phyloP scores from a whole-genome alignment of 1,284 basidiomycete species.

The Entoloma clypeatum region DNA sequence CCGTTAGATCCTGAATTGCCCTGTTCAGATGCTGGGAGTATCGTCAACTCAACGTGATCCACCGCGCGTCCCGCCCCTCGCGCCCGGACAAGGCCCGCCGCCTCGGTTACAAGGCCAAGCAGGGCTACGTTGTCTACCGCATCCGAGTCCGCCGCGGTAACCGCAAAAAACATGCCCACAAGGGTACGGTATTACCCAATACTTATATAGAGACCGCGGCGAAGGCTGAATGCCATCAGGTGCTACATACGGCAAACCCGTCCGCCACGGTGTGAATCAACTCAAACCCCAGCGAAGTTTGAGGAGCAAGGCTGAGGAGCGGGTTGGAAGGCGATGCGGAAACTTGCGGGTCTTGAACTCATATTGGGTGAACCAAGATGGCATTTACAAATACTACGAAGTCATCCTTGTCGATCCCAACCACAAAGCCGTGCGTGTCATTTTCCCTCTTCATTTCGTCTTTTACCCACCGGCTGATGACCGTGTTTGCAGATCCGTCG shows the following conservation, averaged over 20 bases:
- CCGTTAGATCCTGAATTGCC: conserved; percentile 4
- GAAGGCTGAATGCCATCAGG: conserved; percentile 42
- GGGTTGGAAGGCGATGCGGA: conserved; percentile 94
- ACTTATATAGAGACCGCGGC: no score
- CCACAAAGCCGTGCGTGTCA: conserved; percentile 79
- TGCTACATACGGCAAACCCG: conserved; percentile 99
- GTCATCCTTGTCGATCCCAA: conserved; percentile 96
- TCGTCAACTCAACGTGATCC: conserved; percentile 96
- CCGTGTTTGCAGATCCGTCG: conserved; percentile 69
- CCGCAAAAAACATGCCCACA: conserved; percentile 98
- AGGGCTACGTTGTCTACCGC: conserved; percentile 98
- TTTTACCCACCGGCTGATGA: conserved; percentile 8
- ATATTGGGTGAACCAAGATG: conserved; percentile 99
- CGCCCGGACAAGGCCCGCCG: conserved; percentile 99
- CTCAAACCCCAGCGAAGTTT: conserved; percentile 97
- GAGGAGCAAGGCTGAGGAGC: conserved; percentile 94
- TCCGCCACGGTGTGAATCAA: conserved; percentile 99
- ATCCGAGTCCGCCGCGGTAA: conserved; percentile 97
- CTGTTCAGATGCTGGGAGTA: conserved; percentile 96
- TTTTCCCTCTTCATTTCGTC: conserved; percentile 1
- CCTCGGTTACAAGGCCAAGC: conserved; percentile 99
- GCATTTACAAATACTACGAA: conserved; percentile 99
- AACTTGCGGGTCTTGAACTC: conserved; percentile 97
- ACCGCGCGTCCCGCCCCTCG: conserved; percentile 96
- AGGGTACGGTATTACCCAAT: conserved; percentile 55